A percentile compares a stretch with the other conserved stretches of the same genome.
Evolutionary conservation across 1,284 basidiomycete genomes (phyloP).

Genomic region (Volvariella volvacea): DNA sequence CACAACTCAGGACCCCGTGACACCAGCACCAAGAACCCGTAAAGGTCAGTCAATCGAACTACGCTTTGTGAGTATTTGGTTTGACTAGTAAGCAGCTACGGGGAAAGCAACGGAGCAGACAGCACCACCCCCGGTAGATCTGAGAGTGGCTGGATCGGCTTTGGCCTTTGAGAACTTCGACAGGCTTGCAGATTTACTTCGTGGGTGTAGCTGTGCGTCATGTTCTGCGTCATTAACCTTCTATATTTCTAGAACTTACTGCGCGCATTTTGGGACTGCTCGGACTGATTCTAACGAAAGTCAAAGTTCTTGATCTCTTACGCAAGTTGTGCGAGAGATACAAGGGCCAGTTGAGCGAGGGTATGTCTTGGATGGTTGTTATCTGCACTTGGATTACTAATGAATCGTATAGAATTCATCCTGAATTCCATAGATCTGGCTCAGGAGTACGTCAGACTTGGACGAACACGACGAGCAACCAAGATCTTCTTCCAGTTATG

Average conservation of each 20-base stretch:
- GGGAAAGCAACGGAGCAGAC: not conserved
- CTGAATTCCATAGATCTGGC: constrained; percentile 65
- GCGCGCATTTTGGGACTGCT: constrained; percentile 64
- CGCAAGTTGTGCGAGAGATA: constrained; percentile 40
- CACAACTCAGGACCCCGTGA: constrained; percentile 22
- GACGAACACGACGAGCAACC: constrained; percentile 63
- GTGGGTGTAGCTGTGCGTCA: constrained; percentile 26
- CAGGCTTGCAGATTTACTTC: constrained; percentile 41
- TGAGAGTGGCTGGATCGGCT: constrained; percentile 13
- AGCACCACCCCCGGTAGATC: constrained; percentile 1
- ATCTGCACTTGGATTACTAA: not conserved
- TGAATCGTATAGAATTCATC: constrained; percentile 48
- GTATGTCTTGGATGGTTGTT: constrained; percentile 26
- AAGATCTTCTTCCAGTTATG: constrained; percentile 55
- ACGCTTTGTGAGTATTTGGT: too few relatives aligned
- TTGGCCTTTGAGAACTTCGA: constrained; percentile 43
- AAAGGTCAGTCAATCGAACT: constrained; percentile 26
- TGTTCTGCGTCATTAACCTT: constrained; percentile 7
- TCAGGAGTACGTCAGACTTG: constrained; percentile 70
- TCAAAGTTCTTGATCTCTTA: constrained; percentile 45
- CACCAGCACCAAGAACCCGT: constrained; percentile 29
- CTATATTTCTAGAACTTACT: constrained; percentile 43
- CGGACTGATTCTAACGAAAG: constrained; percentile 42
- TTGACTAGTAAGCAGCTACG: too few relatives aligned
- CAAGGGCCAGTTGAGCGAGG: constrained; percentile 37